Conservation (phyloP, 306 rosid genomes). For the Crataegus laevigata region DNA sequence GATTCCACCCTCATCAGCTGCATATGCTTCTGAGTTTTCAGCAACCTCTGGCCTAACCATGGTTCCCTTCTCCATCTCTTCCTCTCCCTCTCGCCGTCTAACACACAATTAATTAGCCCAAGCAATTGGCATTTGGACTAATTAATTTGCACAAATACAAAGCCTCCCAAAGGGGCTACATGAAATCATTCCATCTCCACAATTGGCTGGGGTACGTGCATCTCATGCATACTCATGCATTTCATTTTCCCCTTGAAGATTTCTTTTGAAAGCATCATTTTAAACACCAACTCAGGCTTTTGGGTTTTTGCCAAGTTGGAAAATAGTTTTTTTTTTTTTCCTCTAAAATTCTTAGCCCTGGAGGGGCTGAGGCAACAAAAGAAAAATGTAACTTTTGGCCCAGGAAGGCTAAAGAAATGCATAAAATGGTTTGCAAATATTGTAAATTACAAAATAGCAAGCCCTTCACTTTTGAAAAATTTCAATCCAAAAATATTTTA, state of each 20-base stretch:
- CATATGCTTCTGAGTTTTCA: slow-evolving; percentile 39
- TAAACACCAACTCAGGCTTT: slow-evolving; percentile 49
- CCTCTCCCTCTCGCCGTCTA: slow-evolving; percentile 37
- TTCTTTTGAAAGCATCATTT: slow-evolving; percentile 23
- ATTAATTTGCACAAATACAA: slow-evolving; percentile 15
- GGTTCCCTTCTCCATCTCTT: slow-evolving; percentile 68
- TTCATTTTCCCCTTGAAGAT: slow-evolving; percentile 13
- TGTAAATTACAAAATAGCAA: slow-evolving; percentile 54
- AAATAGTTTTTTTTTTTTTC: slow-evolving; percentile 10
- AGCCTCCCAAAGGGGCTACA: slow-evolving; percentile 62
- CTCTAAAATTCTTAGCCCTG: slow-evolving; percentile 32
- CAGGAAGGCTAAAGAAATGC: slow-evolving; percentile 35
- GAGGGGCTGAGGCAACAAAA: slow-evolving; percentile 29
- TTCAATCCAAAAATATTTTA: slow-evolving; percentile 24
- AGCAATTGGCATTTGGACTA: slow-evolving; percentile 28
- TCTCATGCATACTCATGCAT: slow-evolving; percentile 52
- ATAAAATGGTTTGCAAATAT: slow-evolving; percentile 39
- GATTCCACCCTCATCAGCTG: slow-evolving; percentile 26
- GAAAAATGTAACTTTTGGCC: slow-evolving; percentile 33
- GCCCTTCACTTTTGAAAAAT: slow-evolving; percentile 27
- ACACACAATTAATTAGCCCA: slow-evolving; percentile 37
- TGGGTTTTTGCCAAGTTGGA: slow-evolving; percentile 55
- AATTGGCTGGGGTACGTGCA: slow-evolving; percentile 29
- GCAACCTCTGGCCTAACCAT: slow-evolving; percentile 89
- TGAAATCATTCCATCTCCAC: slow-evolving; percentile 24